Percentiles rank a stretch among this genome's conserved stretches.
These are phyloP conservation scores for Pseudophaeomoniella oleicola DNA, from an alignment of 2,329 filamentous ascomycete genomes.

Conservation along the genomic window DNA sequence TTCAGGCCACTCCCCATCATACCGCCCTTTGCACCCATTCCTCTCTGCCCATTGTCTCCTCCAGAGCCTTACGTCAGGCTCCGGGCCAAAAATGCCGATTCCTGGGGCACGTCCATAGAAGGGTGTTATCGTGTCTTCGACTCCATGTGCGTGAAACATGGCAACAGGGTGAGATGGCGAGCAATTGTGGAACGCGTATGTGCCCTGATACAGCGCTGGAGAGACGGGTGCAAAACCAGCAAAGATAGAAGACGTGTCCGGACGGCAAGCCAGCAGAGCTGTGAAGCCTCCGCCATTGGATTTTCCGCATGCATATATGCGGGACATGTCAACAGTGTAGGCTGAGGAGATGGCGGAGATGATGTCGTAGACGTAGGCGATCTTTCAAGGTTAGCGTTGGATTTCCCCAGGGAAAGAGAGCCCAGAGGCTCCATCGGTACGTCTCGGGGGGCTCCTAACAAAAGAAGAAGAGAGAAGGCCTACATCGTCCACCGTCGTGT, in stretches of 20 bases:
- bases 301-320: conserved; percentile 35
- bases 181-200: background rate
- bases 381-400: background rate
- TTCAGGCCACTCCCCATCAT: background rate
- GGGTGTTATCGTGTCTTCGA: background rate
- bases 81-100: background rate
- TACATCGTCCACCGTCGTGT: background rate
- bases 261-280: conserved; percentile 12
- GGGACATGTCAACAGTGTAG: conserved; percentile 30
- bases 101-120: background rate
- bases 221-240: conserved; percentile 36
- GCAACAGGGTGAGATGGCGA: background rate
- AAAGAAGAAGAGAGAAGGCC: background rate
- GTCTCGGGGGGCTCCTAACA: too few relatives aligned
- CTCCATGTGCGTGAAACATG: background rate
- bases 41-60: background rate
- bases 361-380: background rate
- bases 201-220: conserved; percentile 16
- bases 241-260: conserved; percentile 20
- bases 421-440: too few relatives aligned
- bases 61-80: background rate
- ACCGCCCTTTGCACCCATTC: background rate
- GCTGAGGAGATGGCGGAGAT: background rate
- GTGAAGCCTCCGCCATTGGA: conserved; percentile 41
- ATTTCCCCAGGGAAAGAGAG: too few relatives aligned